A percentile compares a stretch with the other conserved stretches of the same genome.
phyloP scores from a whole-genome alignment of 164 flowering plant species.

The Dillenia suffruticosa region DNA sequence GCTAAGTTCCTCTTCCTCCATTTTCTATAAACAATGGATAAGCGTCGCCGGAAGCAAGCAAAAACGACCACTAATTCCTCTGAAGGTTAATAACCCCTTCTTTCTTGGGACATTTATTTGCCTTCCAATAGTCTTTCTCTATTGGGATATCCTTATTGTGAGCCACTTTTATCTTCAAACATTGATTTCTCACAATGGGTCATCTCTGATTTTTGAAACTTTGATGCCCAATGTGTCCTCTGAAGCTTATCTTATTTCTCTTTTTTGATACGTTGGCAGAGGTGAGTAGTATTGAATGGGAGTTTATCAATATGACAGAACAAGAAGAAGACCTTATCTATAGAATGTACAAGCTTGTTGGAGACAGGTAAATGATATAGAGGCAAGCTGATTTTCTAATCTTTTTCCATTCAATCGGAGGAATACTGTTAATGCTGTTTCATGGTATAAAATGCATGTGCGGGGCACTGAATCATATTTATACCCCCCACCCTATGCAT shows the following conservation, averaged over 20 bases:
- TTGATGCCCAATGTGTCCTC: background rate
- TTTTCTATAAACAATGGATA: conserved; percentile 24
- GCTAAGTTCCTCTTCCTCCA: background rate
- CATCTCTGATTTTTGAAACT: background rate
- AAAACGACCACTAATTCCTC: conserved; percentile 24
- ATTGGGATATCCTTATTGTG: too few species aligned
- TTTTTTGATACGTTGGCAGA: conserved; percentile 28
- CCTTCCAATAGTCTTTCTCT: background rate
- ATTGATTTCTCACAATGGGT: background rate
- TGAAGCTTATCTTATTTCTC: background rate
- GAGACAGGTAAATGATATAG: conserved; percentile 46
- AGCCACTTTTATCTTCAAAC: too few species aligned
- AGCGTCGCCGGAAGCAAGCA: conserved; percentile 42
- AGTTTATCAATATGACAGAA: conserved; percentile 44
- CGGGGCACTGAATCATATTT: too few species aligned
- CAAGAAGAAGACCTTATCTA: conserved; percentile 82
- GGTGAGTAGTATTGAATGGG: conserved; percentile 58
- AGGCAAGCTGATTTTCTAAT: too few species aligned
- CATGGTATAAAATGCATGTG: too few species aligned
- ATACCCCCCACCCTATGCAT: too few species aligned
- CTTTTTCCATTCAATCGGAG: too few species aligned
- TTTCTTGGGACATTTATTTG: background rate
- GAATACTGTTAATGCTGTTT: too few species aligned
- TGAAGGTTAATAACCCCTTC: conserved; percentile 25
- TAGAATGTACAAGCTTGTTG: conserved; percentile 77